A percentile compares a stretch with the other conserved stretches of the same genome.
These are phyloP conservation scores for Colletotrichum costaricense DNA, from an alignment of 2,329 filamentous ascomycete genomes.

Conservation along the genomic window DNA sequence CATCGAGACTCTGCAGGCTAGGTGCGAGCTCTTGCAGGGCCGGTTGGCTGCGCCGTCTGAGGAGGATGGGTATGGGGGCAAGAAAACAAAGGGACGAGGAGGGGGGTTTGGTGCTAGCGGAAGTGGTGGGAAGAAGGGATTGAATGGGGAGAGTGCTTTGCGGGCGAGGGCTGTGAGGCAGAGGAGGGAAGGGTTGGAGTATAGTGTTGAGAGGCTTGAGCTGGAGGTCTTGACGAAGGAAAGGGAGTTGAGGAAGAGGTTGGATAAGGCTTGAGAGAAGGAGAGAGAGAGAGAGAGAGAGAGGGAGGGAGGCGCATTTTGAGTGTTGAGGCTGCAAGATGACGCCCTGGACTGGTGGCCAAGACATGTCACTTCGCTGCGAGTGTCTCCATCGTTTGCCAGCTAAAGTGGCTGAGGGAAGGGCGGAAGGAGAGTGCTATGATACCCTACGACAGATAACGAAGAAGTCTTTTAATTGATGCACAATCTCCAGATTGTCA, in stretches of 20 bases:
- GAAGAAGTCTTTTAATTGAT: not conserved
- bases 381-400: not conserved
- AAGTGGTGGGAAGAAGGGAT: conserved; percentile 40
- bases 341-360: too few species aligned
- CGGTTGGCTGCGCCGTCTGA: conserved; percentile 52
- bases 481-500: not conserved
- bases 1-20: conserved; percentile 85
- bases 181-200: conserved; percentile 87
- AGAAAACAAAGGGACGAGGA: conserved; percentile 39
- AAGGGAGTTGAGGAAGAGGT: conserved; percentile 64
- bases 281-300: too few species aligned
- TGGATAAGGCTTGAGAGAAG: conserved; percentile 50
- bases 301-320: not conserved
- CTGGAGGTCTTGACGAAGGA: conserved; percentile 85
- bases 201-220: conserved; percentile 87
- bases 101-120: not conserved
- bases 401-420: too few species aligned
- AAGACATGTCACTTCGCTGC: not conserved
- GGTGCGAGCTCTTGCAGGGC: conserved; percentile 85
- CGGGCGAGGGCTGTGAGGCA: conserved; percentile 73
- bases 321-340: not conserved
- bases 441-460: conserved; percentile 16
- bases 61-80: conserved; percentile 33
- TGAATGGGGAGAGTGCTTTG: conserved; percentile 66
- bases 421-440: not conserved